A percentile compares a stretch with the other conserved stretches of the same genome.
Evolutionary conservation across 2,329 filamentous ascomycete species (phyloP).

Genomic region (Tolypocladium endophyticum): DNA sequence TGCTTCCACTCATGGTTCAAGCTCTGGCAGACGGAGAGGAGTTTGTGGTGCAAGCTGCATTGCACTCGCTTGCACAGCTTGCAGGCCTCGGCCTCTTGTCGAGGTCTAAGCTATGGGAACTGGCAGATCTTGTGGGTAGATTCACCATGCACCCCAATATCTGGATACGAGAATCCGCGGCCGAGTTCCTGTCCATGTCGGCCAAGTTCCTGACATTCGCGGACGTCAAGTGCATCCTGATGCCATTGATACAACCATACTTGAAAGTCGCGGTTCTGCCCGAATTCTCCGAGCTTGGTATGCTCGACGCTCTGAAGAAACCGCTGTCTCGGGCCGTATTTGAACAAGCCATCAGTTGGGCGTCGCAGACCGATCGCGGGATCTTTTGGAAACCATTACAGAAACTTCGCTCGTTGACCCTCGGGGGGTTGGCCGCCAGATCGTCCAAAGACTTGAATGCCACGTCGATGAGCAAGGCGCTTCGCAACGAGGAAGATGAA

Average conservation of each 20-base stretch:
- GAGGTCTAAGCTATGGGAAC: slow-evolving; percentile 72
- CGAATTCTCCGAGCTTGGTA: slow-evolving; percentile 57
- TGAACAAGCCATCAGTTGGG: slow-evolving; percentile 81
- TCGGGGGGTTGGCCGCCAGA: slow-evolving; percentile 45
- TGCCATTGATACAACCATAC: slow-evolving; percentile 72
- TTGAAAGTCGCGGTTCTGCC: slow-evolving; percentile 60
- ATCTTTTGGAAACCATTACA: slow-evolving; percentile 77
- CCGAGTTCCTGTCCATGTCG: slow-evolving; percentile 70
- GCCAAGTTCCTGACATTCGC: slow-evolving; percentile 60
- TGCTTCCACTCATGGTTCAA: slow-evolving; percentile 90
- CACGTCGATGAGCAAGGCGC: slow-evolving; percentile 50
- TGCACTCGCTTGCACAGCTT: slow-evolving; percentile 81
- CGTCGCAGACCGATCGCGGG: slow-evolving; percentile 66
- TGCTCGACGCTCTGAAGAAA: slow-evolving; percentile 75
- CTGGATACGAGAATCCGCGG: slow-evolving; percentile 87
- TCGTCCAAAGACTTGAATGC: slow-evolving; percentile 45
- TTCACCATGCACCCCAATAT: slow-evolving; percentile 91
- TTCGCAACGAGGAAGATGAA: slow-evolving; percentile 86
- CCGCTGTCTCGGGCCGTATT: slow-evolving; percentile 71
- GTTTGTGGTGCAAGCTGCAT: slow-evolving; percentile 81
- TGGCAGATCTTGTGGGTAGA: slow-evolving; percentile 71
- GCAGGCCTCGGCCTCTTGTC: slow-evolving; percentile 82
- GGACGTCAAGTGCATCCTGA: slow-evolving; percentile 72
- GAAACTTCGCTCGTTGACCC: slow-evolving; percentile 52
- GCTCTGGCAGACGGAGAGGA: slow-evolving; percentile 89